Evolutionary conservation across 2,329 filamentous ascomycete species (phyloP).

Genomic region (Rhexocercosporidium sp.): DNA sequence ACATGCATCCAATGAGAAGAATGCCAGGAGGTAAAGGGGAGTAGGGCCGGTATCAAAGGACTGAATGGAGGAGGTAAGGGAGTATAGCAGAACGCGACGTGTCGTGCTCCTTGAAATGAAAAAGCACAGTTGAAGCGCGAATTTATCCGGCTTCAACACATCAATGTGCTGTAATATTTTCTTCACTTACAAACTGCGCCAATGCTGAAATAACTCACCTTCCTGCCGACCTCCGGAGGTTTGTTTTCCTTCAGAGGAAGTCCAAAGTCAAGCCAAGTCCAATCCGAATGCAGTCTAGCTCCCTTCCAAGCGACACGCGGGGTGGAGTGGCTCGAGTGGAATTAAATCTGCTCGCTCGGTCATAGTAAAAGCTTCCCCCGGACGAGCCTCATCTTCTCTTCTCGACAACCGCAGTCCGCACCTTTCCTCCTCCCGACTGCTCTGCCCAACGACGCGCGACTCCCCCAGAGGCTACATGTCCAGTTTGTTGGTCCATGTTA

Average conservation of each 20-base stretch:
- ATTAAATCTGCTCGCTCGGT: slow-evolving; percentile 9
- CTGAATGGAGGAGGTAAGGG: neutral
- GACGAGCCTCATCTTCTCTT: slow-evolving; percentile 7
- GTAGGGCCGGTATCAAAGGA: neutral
- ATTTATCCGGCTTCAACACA: neutral
- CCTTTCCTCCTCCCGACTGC: neutral
- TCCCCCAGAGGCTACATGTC: slow-evolving; percentile 44
- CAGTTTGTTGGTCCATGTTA: slow-evolving; percentile 42
- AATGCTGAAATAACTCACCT: too few species aligned
- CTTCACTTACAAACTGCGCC: too few species aligned
- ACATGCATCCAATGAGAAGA: neutral
- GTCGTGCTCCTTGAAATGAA: neutral
- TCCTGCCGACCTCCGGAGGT: too few species aligned
- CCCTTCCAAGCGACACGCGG: slow-evolving; percentile 3
- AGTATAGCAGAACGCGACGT: neutral
- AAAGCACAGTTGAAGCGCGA: neutral
- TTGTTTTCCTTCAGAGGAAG: neutral
- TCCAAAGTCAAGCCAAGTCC: neutral
- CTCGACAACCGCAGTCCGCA: slow-evolving; percentile 3
- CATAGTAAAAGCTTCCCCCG: neutral
- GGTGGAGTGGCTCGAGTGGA: neutral
- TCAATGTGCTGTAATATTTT: too few species aligned
- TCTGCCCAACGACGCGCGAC: slow-evolving; percentile 23
- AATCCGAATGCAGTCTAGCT: neutral
- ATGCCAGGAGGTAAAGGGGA: neutral